Percentiles rank a stretch among this genome's conserved stretches.
These are phyloP conservation scores for Hsuehochloa calcarea DNA, from an alignment of 176 grass and related monocot species.

Conservation along the genomic window DNA sequence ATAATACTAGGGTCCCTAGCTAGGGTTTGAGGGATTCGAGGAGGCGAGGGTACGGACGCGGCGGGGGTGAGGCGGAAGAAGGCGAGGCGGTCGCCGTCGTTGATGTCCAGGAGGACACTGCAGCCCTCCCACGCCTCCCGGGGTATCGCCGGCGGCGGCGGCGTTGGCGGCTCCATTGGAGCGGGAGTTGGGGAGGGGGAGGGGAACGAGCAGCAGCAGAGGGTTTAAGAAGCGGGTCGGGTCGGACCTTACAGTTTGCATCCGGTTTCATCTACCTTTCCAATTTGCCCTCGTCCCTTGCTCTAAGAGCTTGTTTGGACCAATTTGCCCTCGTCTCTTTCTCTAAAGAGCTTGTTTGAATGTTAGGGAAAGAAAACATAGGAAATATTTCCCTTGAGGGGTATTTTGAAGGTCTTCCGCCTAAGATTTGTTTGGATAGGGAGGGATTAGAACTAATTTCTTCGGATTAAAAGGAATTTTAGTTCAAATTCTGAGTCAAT, in stretches of 20 bases:
- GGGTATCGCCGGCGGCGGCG: slow-evolving; percentile 11
- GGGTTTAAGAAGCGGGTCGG: slow-evolving; percentile 20
- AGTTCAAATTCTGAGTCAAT: no score
- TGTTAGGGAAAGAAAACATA: no score
- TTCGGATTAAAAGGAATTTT: no score
- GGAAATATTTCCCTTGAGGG: no score
- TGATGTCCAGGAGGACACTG: slow-evolving; percentile 99
- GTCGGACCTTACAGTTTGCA: no score
- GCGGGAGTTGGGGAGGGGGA: not conserved
- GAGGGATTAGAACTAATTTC: no score
- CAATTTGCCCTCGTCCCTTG: no score
- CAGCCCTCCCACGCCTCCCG: slow-evolving; percentile 83
- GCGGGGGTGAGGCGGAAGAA: slow-evolving; percentile 82
- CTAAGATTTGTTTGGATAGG: no score
- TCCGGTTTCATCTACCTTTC: not conserved
- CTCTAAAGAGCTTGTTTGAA: no score
- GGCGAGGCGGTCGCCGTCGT: slow-evolving; percentile 97
- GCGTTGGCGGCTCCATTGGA: slow-evolving; percentile 30
- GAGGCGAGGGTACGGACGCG: slow-evolving; percentile 32
- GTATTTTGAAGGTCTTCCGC: no score
- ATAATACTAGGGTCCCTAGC: not conserved
- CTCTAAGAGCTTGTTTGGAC: no score
- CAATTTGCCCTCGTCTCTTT: no score
- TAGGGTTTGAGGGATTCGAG: not conserved
- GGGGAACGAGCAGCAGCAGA: not conserved